Evolutionary conservation across 495 filamentous ascomycete genomes (phyloP), one percentile per base, ranked within the genome.

Genomic region (Emericellopsis terricola): DNA sequence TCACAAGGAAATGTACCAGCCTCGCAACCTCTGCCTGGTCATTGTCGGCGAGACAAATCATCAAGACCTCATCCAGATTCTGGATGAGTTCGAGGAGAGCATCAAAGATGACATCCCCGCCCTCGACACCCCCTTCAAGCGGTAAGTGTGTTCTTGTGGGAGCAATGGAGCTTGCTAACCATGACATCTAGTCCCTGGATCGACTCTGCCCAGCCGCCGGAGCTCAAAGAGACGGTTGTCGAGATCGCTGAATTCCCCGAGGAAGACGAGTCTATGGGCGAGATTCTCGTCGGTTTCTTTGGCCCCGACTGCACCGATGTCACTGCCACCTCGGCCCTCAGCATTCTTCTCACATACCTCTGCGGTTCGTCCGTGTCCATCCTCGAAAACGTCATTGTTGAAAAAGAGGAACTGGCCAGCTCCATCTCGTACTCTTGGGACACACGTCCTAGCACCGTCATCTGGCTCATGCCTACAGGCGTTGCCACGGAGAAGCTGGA

Each of bases 1-100:
- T 53, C 89, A 99, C 51, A 75, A 75, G 34, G 78, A 85, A 36
- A 99, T 99, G 91, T 99, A 99, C 45, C 87, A 94, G 45, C 89
- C 91, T 6, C 91, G 82, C 48, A 99, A 99, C 48, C 55, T 99
- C 41, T 92, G 87, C 42, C 50, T 96, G 34, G 64, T 94, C 21
- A 70, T 99, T 33, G 74, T 87, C 32, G 89, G 89, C 34, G 85
- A 92, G 47, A 77, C 91, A 9, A 73, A 92, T 45, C 84, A 94
- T 53, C 55, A 64, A 1, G 59, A 91, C 47, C 66, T 99, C 31
- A 57, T 96, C 28, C 56, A 72, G 2, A 80, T 83, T 29, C 51
- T 99, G 40, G 84, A 92, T 40, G 60, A 73, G 15, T 96, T 96
- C 50, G 89, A 99, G 53, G 76, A 79, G 39, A 76, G 73, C 10